Evolutionary conservation across 192 early-diverging fungal genomes (phyloP), one percentile per base, ranked within the genome.

Genomic region (Backusella psychrophila): DNA sequence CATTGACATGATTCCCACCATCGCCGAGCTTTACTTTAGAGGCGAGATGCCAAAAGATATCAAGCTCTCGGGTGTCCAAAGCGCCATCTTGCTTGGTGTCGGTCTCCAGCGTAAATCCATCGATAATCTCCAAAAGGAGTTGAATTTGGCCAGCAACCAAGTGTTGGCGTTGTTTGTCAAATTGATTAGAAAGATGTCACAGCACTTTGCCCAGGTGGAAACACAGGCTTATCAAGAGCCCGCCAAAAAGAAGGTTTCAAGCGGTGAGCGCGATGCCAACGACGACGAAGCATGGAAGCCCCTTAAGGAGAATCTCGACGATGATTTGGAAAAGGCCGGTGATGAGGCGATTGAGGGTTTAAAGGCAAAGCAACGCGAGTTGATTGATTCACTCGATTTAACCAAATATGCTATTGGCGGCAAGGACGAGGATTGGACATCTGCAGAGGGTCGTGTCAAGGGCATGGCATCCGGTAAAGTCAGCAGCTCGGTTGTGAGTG

Each of bases 101-200:
- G 98, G 97, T 0, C 76, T 99, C 73, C 98, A 99, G 84, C 92
- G 90, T 78, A 99, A 99, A 83, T 89, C 90, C 6, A 87, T 99
- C 12, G 94, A 96, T 71, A 92, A 95, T 23, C 81, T 98, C 35
- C 95, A 94, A 82, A 93, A 90, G 77, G 98, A 99, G 71, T 79
- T 98, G 29, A 89, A 87, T 35, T 78, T 99, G 35, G 92, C 96
- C 0, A 87, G 87, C 5, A 89, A 90, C 36, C 97, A 98, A 82
- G 85, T 98, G 23, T 80, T 99, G 85, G 98, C 97, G 0, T 82
- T 98, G 72, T 98, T 99, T 78, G 96, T 92, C 74, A 99, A 98
- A 85, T 84, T 94, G n/a, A 83, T 97, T 78, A 88, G 94, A 78
- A 98, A 96, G 87, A 89, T 93, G 77, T 91, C 88, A 52, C 86